phyloP scores from a whole-genome alignment of 2,329 filamentous ascomycete genomes.

The Aschersonia sp. region DNA sequence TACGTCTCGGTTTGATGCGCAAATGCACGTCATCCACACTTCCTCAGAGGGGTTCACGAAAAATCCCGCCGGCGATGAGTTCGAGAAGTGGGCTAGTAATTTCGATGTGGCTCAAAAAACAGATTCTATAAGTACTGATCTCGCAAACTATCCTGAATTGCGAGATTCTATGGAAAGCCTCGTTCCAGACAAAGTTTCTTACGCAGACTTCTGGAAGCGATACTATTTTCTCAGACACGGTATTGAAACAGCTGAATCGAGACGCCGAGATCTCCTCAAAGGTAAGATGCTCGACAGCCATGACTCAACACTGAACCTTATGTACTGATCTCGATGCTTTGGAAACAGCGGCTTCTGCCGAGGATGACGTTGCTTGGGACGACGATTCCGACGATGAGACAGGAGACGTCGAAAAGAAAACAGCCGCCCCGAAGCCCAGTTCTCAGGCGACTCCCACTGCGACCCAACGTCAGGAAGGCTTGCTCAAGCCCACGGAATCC shows the following conservation, averaged over 20 bases:
- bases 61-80: slow-evolving; percentile 66
- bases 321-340: background rate
- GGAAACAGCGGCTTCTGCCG: slow-evolving; percentile 46
- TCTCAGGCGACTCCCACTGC: slow-evolving; percentile 46
- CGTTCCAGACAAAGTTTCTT: slow-evolving; percentile 86
- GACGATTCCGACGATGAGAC: slow-evolving; percentile 51
- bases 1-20: slow-evolving; percentile 84
- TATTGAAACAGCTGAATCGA: slow-evolving; percentile 83
- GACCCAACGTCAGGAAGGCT: slow-evolving; percentile 35
- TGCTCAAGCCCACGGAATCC: slow-evolving; percentile 48
- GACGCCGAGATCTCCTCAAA: slow-evolving; percentile 78
- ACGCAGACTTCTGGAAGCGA: slow-evolving; percentile 78
- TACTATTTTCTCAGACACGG: slow-evolving; percentile 93
- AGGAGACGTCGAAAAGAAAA: slow-evolving; percentile 11
- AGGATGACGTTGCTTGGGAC: slow-evolving; percentile 58
- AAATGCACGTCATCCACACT: slow-evolving; percentile 89
- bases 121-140: slow-evolving; percentile 62
- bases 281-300: slow-evolving; percentile 33
- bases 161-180: slow-evolving; percentile 84
- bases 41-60: slow-evolving; percentile 67
- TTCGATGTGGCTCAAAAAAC: slow-evolving; percentile 82
- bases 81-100: slow-evolving; percentile 52
- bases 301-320: background rate
- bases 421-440: slow-evolving; percentile 18
- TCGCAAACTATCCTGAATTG: slow-evolving; percentile 78